A percentile compares a stretch with the other conserved stretches of the same genome.
Evolutionary conservation across 106 monocot genomes (phyloP).

Genomic region (Allium fistulosum): DNA sequence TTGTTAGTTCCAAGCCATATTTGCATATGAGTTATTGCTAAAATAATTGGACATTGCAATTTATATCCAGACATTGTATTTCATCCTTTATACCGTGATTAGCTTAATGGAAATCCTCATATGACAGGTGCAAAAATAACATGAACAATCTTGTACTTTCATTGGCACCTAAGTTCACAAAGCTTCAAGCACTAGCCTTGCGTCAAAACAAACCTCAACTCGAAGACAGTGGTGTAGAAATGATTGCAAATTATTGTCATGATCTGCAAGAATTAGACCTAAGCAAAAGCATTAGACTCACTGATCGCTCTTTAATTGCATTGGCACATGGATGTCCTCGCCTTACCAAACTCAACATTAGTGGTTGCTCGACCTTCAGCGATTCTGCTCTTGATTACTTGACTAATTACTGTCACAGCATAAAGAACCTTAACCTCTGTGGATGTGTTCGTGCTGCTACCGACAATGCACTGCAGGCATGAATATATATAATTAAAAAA

Average conservation of each 20-base stretch:
- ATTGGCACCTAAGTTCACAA: conserved; percentile 77
- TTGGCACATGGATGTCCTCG: conserved; percentile 72
- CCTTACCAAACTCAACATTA: conserved; percentile 79
- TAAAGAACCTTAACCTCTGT: conserved; percentile 84
- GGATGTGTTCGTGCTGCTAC: conserved; percentile 79
- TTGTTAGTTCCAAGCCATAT: no score
- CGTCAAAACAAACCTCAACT: conserved; percentile 79
- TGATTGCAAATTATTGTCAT: conserved; percentile 69
- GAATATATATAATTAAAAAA: neutral
- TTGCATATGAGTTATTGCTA: no score
- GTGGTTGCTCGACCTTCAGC: conserved; percentile 77
- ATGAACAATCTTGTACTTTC: conserved; percentile 88
- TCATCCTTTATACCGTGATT: no score
- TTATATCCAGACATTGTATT: no score
- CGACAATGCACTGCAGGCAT: conserved; percentile 85
- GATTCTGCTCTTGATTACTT: conserved; percentile 71
- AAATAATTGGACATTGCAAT: no score
- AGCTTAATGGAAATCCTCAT: no score
- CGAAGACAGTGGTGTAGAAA: conserved; percentile 68
- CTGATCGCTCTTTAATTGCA: conserved; percentile 68
- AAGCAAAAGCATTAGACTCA: conserved; percentile 73
- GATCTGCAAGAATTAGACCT: conserved; percentile 88
- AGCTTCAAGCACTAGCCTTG: conserved; percentile 57
- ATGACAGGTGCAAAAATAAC: conserved; percentile 32
- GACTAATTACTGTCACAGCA: conserved; percentile 42